A percentile compares a stretch with the other conserved stretches of the same genome.
phyloP scores from a whole-genome alignment of 2,329 filamentous ascomycete genomes.

The Didymella lethalis region DNA sequence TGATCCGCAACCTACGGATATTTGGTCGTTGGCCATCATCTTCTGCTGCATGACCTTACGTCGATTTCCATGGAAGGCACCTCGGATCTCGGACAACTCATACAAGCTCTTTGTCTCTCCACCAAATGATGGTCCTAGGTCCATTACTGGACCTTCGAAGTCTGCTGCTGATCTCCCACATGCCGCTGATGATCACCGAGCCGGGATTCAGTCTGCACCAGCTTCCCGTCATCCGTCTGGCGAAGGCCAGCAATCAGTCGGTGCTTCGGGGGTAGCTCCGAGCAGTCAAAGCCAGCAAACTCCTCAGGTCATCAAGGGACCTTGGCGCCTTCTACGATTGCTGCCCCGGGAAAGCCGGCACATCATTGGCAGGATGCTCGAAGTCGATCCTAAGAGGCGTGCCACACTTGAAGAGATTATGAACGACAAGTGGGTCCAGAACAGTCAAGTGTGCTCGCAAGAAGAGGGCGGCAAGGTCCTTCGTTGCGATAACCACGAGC shows the following conservation, averaged over 20 bases:
- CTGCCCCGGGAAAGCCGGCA: conserved; percentile 88
- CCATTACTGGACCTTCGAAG: conserved; percentile 44
- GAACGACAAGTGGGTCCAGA: conserved; percentile 87
- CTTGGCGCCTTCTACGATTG: conserved; percentile 86
- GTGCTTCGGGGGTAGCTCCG: conserved; percentile 29
- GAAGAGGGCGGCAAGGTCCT: conserved; percentile 76
- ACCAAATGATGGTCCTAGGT: conserved; percentile 64
- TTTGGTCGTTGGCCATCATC: conserved; percentile 98
- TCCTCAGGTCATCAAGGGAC: conserved; percentile 78
- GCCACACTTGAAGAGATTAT: conserved; percentile 87
- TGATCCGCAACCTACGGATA: conserved; percentile 90
- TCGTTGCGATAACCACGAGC: conserved; percentile 78
- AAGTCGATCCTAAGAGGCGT: conserved; percentile 81
- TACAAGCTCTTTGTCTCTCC: conserved; percentile 91
- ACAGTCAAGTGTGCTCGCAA: conserved; percentile 82
- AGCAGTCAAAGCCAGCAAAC: conserved; percentile 60
- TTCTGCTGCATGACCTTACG: conserved; percentile 98
- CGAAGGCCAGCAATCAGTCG: conserved; percentile 30
- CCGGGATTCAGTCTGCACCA: conserved; percentile 50
- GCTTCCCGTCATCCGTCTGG: conserved; percentile 50
- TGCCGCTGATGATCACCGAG: conserved; percentile 40
- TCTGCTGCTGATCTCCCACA: conserved; percentile 49
- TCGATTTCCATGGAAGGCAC: conserved; percentile 96
- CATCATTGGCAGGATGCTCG: conserved; percentile 91
- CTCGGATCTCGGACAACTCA: conserved; percentile 88